Evolutionary conservation across 768 basidiomycete species (phyloP).

Genomic region (Serendipita vermifera): DNA sequence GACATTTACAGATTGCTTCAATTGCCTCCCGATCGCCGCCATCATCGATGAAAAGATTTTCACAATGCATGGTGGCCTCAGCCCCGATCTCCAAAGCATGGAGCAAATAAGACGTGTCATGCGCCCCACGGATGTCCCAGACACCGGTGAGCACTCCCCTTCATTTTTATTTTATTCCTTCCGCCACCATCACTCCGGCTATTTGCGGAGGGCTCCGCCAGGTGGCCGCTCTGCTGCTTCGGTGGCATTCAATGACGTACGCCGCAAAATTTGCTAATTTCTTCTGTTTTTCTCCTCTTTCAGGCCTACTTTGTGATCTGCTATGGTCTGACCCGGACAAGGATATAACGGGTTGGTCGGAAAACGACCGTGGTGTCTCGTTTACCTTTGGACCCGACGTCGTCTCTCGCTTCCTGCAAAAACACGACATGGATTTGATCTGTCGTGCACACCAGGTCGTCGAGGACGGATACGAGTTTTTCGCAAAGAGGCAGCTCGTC

Average conservation of each 20-base stretch:
- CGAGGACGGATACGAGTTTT: constrained; percentile 98
- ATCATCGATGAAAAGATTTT: constrained; percentile 99
- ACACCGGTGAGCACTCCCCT: constrained; percentile 58
- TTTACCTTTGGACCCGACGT: constrained; percentile 99
- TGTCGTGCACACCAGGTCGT: constrained; percentile 99
- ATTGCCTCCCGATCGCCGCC: constrained; percentile 96
- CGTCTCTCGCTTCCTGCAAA: constrained; percentile 94
- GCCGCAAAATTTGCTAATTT: constrained; percentile 6
- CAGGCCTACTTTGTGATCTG: constrained; percentile 88
- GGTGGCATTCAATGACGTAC: background rate
- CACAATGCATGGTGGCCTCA: constrained; percentile 97
- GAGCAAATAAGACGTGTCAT: constrained; percentile 99
- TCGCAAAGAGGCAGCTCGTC: constrained; percentile 92
- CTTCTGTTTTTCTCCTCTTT: background rate
- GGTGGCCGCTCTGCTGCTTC: too few relatives aligned
- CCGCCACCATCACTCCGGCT: background rate
- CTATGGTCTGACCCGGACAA: constrained; percentile 99
- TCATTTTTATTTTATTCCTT: background rate
- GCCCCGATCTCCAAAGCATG: constrained; percentile 97
- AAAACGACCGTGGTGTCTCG: constrained; percentile 97
- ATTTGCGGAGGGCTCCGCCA: constrained; percentile 8
- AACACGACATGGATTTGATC: constrained; percentile 99
- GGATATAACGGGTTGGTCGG: constrained; percentile 98
- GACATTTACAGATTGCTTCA: constrained; percentile 99
- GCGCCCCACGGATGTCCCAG: constrained; percentile 97